These are phyloP conservation scores for Claviceps paspali DNA, from an alignment of 2,329 filamentous ascomycete genomes.

Conservation along the genomic window DNA sequence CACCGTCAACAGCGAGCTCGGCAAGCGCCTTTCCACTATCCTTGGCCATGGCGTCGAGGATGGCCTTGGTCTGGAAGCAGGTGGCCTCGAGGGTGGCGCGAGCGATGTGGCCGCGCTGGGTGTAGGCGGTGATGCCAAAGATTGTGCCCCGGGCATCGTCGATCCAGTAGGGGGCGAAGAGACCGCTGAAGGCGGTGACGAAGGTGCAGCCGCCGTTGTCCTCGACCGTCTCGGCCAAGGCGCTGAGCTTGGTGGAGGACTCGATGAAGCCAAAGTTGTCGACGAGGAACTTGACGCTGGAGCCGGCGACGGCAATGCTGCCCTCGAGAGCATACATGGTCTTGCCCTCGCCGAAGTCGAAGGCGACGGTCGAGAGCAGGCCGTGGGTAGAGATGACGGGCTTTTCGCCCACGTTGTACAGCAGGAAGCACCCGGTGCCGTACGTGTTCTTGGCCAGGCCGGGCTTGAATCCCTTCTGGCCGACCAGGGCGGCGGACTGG, in stretches of 20 bases:
- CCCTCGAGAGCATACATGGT: slow-evolving; percentile 64
- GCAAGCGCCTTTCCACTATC: slow-evolving; percentile 59
- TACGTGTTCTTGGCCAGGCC: slow-evolving; percentile 77
- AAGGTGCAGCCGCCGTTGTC: slow-evolving; percentile 66
- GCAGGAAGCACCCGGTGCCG: slow-evolving; percentile 70
- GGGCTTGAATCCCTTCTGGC: slow-evolving; percentile 61
- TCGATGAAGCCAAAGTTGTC: slow-evolving; percentile 42
- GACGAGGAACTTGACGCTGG: slow-evolving; percentile 54
- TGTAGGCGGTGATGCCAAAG: slow-evolving; percentile 65
- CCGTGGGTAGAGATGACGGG: slow-evolving; percentile 68
- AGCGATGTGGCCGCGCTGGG: slow-evolving; percentile 61
- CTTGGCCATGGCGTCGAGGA: slow-evolving; percentile 66
- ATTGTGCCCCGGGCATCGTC: slow-evolving; percentile 70
- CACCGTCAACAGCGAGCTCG: slow-evolving; percentile 68
- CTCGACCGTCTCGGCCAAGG: slow-evolving; percentile 31
- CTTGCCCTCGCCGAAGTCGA: slow-evolving; percentile 52
- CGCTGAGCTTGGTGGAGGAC: slow-evolving; percentile 28
- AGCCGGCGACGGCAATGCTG: slow-evolving; percentile 62
- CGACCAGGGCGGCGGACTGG: slow-evolving; percentile 67
- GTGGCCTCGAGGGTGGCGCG: slow-evolving; percentile 68
- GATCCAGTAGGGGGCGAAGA: slow-evolving; percentile 77
- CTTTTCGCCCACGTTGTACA: slow-evolving; percentile 69
- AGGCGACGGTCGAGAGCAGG: slow-evolving; percentile 62
- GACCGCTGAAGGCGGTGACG: slow-evolving; percentile 66
- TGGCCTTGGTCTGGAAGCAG: slow-evolving; percentile 72